phyloP scores from a whole-genome alignment of 2,329 filamentous ascomycete genomes.

The Aspergillus fumigatiaffinis region DNA sequence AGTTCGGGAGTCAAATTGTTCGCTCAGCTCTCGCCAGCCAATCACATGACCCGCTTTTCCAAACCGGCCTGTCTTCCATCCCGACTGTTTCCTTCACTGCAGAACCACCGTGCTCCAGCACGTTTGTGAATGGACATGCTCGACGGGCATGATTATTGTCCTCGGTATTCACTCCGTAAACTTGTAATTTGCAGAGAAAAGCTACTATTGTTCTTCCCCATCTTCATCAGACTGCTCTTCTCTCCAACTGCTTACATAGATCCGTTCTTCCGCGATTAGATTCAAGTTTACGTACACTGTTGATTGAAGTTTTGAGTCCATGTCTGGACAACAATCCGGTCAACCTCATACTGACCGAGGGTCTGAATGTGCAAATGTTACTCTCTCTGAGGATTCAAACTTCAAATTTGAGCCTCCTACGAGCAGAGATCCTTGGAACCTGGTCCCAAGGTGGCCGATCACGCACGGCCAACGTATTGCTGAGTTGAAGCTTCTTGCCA shows the following conservation, averaged over 20 bases:
- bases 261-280: background rate
- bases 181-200: background rate
- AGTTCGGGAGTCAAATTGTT: conserved; percentile 46
- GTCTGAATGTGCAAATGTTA: too few species aligned
- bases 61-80: conserved; percentile 31
- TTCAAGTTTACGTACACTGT: background rate
- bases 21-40: conserved; percentile 36
- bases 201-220: background rate
- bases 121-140: background rate
- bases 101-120: background rate
- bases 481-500: too few species aligned
- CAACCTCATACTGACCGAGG: too few species aligned
- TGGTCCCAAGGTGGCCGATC: too few species aligned
- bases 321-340: too few species aligned
- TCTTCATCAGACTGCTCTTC: background rate
- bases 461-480: too few species aligned
- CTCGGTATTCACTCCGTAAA: background rate
- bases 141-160: background rate
- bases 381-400: too few species aligned
- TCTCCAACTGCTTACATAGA: background rate
- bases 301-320: too few species aligned
- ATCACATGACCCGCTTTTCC: conserved; percentile 44
- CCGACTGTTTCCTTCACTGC: conserved; percentile 31
- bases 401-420: too few species aligned
- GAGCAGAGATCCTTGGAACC: too few species aligned